Base-by-base conservation (phyloP, 805 yeast species). In the Myxozyma geophila region DNA sequence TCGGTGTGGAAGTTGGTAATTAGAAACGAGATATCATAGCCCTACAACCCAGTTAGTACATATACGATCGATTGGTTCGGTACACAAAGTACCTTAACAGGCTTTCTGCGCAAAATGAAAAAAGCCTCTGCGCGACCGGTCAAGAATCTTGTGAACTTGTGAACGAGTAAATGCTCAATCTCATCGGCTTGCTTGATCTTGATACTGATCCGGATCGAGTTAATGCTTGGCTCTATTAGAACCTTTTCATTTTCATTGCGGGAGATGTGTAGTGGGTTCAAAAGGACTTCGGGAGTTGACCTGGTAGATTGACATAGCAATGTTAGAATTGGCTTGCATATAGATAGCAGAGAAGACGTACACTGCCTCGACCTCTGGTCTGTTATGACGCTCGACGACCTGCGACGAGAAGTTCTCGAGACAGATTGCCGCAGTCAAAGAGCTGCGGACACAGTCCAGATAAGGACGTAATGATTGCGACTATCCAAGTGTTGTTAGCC, bases 171-270 rank as follows among this genome's bases (percentile, higher is more conserved):
- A 72, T 86, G 89, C 79, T 95, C 99, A 74, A 95, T 92, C 76
- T 95, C 99, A 77, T 95, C 99, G 12, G 97, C 96, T 78, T 95
- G 99, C 77, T 95, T 95, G 76, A 95, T 93, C 75, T 88, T 89
- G 71, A 95, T 88, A 48, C 95, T 88, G 33, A 95, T 88, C 74
- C 99, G 84, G 46, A 92, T 90, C 0, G 97, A 89, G 78, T 95
- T 95, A 74, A 95, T 88, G 67, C 96, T 88, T 12, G 98, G 92
- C 76, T 95, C 99, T 70, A 95, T 95, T 68, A 95, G 79, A 28
- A 95, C 96, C 74, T 86, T 85, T 76, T 95, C 99, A 73, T 90
- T 88, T 74, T 93, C 98, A 74, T 95, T 95, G 77, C 99, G 85
- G 0, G 97, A 88, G 68, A 95, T 87, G 67, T 87, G 84, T 85